Base-by-base conservation (phyloP, 2,329 filamentous ascomycete genomes). In the Grosmannia huntii region DNA sequence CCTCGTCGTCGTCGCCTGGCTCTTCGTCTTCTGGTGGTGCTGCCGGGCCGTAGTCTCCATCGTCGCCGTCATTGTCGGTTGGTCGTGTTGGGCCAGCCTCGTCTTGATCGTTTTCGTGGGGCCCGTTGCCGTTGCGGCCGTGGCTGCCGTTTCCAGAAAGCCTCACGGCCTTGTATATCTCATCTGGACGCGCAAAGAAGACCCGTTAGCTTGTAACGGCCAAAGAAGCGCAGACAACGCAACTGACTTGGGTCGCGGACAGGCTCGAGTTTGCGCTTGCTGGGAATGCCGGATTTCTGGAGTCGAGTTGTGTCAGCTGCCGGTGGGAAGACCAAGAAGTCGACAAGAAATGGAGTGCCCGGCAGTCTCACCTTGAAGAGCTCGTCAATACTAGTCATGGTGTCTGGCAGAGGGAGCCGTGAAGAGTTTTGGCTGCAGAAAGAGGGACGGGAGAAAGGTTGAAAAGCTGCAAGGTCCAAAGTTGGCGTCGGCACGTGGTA, bases 1-100 rank as follows among this genome's bases (percentile, higher is more conserved):
- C 94, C 63, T 95, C 94, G 57, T 96, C 90, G 65, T 96, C 91
- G 64, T 92, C 88, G 58, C 66, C 70, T 11, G 62, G 68, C 4
- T 67, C 69, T 12, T 79, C 75, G 16, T 56, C 61, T 19, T 19
- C 51, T 12, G 80, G 79, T 1, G 77, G 74, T 27, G 69, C 63
- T 4, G 71, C 66, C 33, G 75, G 75, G 19, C 75, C 75, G 60
- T 73, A 73, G 64, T 74, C 69, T 36, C 70, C 73, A 55, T 80
- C 79, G 53, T 81, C 81, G 41, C 52, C 62, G n/a, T 65, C 63
- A 44, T 73, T 72, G 49, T 77, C 38, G 77, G 75, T 5, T 5
- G 72, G 68, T 19, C 80, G 72, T 50, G 81, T 76, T 2, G 77
- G 76, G 1, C 73, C 75, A 41, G 75, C 76, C 65, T 78, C 75